Base-by-base conservation (phyloP, 495 filamentous ascomycete genomes). In the Darksidea phi region DNA sequence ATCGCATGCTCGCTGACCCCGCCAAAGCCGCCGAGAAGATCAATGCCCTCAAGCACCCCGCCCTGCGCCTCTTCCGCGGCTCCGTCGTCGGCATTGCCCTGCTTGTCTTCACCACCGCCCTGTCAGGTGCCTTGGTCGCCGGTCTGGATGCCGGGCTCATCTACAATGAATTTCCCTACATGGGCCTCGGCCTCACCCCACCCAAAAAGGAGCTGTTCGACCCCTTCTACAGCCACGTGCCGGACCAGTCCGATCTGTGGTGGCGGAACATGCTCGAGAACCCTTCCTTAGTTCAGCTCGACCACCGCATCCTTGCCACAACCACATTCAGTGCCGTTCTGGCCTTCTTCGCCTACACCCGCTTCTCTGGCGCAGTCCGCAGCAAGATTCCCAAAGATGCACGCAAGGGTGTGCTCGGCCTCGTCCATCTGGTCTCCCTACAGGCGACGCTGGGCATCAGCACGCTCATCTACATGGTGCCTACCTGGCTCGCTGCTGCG, bases 201-300 rank as follows among this genome's bases (percentile, higher is more conserved):
- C 95, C 94, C 0, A 83, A 78, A 57, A 77, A 81, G 0, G 94
- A 98, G 72, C 84, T 98, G 8, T 90, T 90, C 68, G 84, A 88
- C 66, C 76, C 82, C 42, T 92, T 91, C 76, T 98, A 97, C 80
- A 89, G 86, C 20, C 89, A 89, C 51, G 81, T 79, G 47, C 78
- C 84, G 41, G 91, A 96, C 71, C 67, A 76, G 20, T 84, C 85
- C 32, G 94, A 98, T 70, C 74, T 96, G 37, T 89, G 86, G 84
- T 98, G 94, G 94, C 84, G 94, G 63, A 98, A 97, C 78, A 85
- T 90, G 82, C 86, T 96, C 11, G 94, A 97, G 78, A 98, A 98
- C 75, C 95, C 94, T 8, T 91, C 89, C 0, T 79, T 92, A 8
- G 94, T 96, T 10, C 94, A 98, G 73, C 82, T 98, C 23, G 89